These are phyloP conservation scores for Wolfiporia cocos DNA, from an alignment of 1,284 basidiomycete genomes.

Conservation along the genomic window DNA sequence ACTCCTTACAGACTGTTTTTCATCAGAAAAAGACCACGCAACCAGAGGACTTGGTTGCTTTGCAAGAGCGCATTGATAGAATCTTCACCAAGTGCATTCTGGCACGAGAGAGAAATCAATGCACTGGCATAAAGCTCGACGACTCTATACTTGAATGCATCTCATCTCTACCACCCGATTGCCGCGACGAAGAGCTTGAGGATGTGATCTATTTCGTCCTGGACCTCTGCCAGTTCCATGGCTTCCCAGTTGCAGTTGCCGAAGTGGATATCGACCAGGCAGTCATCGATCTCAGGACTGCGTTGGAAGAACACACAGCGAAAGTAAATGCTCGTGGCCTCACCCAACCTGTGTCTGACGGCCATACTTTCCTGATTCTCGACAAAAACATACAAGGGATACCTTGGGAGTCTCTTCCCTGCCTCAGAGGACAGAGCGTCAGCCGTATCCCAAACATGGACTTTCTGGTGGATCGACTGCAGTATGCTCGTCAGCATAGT, in stretches of 20 bases:
- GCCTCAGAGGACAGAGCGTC: slow-evolving; percentile 78
- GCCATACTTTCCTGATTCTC: slow-evolving; percentile 85
- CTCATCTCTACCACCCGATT: slow-evolving; percentile 73
- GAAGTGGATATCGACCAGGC: slow-evolving; percentile 92
- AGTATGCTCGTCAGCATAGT: slow-evolving; percentile 42
- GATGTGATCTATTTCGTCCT: slow-evolving; percentile 93
- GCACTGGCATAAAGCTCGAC: slow-evolving; percentile 52
- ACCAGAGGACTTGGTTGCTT: slow-evolving; percentile 40
- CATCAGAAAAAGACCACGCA: slow-evolving; percentile 46
- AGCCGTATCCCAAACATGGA: slow-evolving; percentile 88
- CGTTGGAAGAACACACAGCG: slow-evolving; percentile 62
- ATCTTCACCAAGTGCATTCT: slow-evolving; percentile 66
- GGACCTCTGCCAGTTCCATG: slow-evolving; percentile 92
- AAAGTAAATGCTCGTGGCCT: slow-evolving; percentile 31
- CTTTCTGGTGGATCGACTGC: slow-evolving; percentile 82
- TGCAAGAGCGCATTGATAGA: slow-evolving; percentile 65
- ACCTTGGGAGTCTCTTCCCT: slow-evolving; percentile 96
- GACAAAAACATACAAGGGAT: slow-evolving; percentile 89
- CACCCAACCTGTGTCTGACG: slow-evolving; percentile 33
- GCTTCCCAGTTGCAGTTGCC: slow-evolving; percentile 82
- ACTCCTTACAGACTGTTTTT: slow-evolving; percentile 56
- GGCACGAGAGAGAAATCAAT: slow-evolving; percentile 53
- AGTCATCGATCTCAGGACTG: slow-evolving; percentile 64
- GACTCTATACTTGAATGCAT: slow-evolving; percentile 83
- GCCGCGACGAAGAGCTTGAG: slow-evolving; percentile 90